phyloP scores from a whole-genome alignment of 257 asterid genomes.

The Solanum dulcamara region DNA sequence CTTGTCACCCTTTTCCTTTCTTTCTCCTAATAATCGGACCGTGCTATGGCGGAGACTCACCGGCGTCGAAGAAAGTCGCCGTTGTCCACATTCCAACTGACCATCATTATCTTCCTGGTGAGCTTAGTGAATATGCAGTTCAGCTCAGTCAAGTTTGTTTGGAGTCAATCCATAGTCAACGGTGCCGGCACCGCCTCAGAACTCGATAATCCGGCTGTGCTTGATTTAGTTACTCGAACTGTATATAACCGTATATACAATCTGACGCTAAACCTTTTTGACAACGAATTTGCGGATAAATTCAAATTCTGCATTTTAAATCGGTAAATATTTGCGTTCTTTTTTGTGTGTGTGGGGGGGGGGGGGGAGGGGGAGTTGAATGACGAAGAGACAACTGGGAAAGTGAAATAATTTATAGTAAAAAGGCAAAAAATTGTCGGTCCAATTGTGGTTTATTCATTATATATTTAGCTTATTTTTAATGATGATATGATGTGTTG shows the following conservation, averaged over 20 bases:
- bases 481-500: not conserved
- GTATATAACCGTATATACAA: not conserved
- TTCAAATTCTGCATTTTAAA: slow-evolving; percentile 1
- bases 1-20: not conserved
- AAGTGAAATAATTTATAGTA: not conserved
- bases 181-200: not conserved
- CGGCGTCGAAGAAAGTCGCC: not conserved
- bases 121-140: not conserved
- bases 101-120: not conserved
- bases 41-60: not conserved
- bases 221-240: slow-evolving; percentile 1
- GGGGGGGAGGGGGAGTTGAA: not conserved
- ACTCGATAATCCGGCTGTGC: slow-evolving; percentile 5
- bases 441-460: not conserved
- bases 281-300: not conserved
- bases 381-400: not conserved
- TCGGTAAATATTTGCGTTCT: not conserved
- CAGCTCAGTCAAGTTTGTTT: not conserved
- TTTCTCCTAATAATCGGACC: not conserved
- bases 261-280: not conserved
- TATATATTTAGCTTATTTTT: not conserved
- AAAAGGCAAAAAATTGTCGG: not conserved
- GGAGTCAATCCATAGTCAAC: not conserved
- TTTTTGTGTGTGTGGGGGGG: not conserved
- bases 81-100: not conserved